Conservation (phyloP, 495 filamentous ascomycete species). For the Ramalina peruviana region DNA sequence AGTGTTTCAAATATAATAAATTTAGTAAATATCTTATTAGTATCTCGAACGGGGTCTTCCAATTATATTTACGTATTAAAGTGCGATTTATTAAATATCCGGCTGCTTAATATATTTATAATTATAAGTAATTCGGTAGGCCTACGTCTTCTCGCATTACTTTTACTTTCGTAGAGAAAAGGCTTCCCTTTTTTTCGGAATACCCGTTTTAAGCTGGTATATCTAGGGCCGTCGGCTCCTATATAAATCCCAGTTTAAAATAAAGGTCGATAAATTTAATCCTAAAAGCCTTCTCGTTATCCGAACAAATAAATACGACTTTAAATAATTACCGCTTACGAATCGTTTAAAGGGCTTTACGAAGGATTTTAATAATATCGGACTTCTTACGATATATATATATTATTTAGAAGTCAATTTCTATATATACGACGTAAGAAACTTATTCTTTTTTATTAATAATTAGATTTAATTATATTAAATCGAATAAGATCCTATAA, state of each 20-base stretch:
- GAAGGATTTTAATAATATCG: no score
- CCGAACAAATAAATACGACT: not conserved
- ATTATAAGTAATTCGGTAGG: slow-evolving; percentile 4
- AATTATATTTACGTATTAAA: not conserved
- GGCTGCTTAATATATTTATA: not conserved
- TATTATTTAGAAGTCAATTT: no score
- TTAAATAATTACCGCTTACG: not conserved
- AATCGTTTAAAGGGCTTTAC: no score
- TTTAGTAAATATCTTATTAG: not conserved
- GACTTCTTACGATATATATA: no score
- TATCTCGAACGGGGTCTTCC: not conserved
- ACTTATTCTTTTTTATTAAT: no score
- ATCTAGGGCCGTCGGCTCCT: no score
- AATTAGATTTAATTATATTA: no score
- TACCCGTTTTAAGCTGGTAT: not conserved
- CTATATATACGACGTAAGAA: no score
- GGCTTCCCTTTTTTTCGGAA: not conserved
- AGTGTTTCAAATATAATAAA: not conserved
- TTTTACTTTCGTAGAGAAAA: not conserved
- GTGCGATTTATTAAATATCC: no score
- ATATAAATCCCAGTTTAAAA: no score
- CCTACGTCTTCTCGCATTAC: not conserved
- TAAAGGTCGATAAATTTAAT: not conserved
- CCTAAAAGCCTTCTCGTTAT: not conserved
- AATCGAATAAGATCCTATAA: no score